Evolutionary conservation across 164 flowering plant species (phyloP).

Genomic region (Vitis rupestris): DNA sequence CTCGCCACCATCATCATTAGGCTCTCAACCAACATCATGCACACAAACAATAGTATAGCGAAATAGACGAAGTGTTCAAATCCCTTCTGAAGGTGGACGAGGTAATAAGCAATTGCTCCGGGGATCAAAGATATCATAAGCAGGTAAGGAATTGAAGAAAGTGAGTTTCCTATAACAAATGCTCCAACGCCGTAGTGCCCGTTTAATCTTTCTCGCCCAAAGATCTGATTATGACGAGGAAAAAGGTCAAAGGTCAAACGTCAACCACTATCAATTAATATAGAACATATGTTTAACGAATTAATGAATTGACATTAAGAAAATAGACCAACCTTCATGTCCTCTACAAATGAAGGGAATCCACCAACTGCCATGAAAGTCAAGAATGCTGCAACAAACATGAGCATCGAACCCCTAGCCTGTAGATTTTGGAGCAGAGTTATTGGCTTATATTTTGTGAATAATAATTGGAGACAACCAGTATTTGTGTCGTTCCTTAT

Average conservation of each 20-base stretch:
- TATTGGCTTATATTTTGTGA: too few species aligned
- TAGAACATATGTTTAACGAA: not conserved
- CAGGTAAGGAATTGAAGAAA: slow-evolving; percentile 27
- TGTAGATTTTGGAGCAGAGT: slow-evolving; percentile 1
- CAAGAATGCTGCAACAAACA: slow-evolving; percentile 25
- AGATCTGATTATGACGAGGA: slow-evolving; percentile 8
- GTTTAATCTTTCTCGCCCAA: slow-evolving; percentile 6
- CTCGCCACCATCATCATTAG: slow-evolving; percentile 16
- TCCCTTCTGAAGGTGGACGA: slow-evolving; percentile 2
- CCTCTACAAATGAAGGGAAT: slow-evolving; percentile 32
- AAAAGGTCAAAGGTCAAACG: too few species aligned
- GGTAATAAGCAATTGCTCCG: slow-evolving; percentile 9
- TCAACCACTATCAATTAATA: not conserved
- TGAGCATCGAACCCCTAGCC: slow-evolving; percentile 28
- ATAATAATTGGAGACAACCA: not conserved
- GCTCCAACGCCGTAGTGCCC: slow-evolving; percentile 24
- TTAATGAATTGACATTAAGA: not conserved
- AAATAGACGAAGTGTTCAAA: slow-evolving; percentile 12
- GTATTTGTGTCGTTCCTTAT: not conserved
- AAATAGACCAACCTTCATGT: slow-evolving; percentile 22
- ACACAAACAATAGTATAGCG: slow-evolving; percentile 1
- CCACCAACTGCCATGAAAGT: slow-evolving; percentile 33
- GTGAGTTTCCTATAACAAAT: slow-evolving; percentile 22
- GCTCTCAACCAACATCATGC: slow-evolving; percentile 20
- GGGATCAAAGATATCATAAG: slow-evolving; percentile 19